Conservation (phyloP, 176 grass and related monocot genomes). For the Triticum timopheevii region DNA sequence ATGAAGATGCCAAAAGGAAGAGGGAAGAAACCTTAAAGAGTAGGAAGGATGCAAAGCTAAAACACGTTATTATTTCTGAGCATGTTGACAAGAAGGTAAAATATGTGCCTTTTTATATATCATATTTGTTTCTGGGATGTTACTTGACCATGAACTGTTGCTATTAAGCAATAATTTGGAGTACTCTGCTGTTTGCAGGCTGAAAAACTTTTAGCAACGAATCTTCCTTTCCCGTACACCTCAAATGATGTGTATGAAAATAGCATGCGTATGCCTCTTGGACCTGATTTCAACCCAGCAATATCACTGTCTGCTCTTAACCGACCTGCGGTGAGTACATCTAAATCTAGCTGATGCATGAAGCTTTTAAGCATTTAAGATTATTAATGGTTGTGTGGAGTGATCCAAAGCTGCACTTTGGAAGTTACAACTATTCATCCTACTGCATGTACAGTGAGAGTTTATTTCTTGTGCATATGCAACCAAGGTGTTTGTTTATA, state of each 20-base stretch:
- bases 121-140: background rate
- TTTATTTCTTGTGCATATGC: background rate
- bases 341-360: background rate
- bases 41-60: slow-evolving; percentile 89
- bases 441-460: slow-evolving; percentile 6
- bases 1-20: slow-evolving; percentile 77
- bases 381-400: background rate
- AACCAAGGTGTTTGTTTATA: background rate
- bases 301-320: slow-evolving; percentile 69
- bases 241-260: slow-evolving; percentile 84
- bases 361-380: background rate
- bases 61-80: slow-evolving; percentile 93
- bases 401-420: background rate
- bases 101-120: background rate
- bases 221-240: slow-evolving; percentile 75
- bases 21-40: slow-evolving; percentile 81
- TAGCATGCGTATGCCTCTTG: slow-evolving; percentile 95
- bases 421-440: background rate
- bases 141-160: slow-evolving; percentile 16
- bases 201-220: slow-evolving; percentile 66
- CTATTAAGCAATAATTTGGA: slow-evolving; percentile 23
- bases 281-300: slow-evolving; percentile 87
- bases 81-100: slow-evolving; percentile 86
- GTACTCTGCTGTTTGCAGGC: slow-evolving; percentile 43
- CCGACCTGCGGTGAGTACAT: slow-evolving; percentile 76